These are phyloP conservation scores for Pythium insidiosum DNA, from an alignment of 352 stramenopile genomes.

Conservation along the genomic window DNA sequence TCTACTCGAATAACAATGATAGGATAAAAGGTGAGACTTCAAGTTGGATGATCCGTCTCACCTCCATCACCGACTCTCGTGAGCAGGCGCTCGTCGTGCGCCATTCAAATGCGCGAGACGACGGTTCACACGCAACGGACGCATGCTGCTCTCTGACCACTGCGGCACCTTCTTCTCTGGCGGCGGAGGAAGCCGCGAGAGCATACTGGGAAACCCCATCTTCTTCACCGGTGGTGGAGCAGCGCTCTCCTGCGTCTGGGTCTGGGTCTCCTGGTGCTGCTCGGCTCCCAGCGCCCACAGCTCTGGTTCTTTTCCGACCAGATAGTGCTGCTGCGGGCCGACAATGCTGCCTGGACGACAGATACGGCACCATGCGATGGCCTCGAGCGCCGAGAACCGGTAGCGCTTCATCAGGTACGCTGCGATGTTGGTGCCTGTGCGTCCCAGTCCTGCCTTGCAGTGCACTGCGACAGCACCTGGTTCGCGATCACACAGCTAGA, in stretches of 20 bases:
- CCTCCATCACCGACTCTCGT: too few species aligned
- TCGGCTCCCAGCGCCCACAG: too few species aligned
- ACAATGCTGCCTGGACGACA: constrained; percentile 93
- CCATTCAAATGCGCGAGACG: too few species aligned
- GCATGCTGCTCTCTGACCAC: background rate
- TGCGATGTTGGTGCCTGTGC: constrained; percentile 94
- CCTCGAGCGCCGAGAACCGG: constrained; percentile 88
- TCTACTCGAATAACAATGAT: too few species aligned
- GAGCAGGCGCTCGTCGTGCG: too few species aligned
- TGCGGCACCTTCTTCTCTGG: background rate
- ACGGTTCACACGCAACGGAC: too few species aligned
- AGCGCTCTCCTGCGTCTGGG: background rate
- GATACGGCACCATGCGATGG: constrained; percentile 94
- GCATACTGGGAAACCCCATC: background rate
- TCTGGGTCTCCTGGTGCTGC: too few species aligned
- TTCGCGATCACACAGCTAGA: too few species aligned
- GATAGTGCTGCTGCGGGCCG: constrained; percentile 93
- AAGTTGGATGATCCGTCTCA: too few species aligned
- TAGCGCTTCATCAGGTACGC: constrained; percentile 96
- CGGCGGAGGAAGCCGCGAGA: background rate
- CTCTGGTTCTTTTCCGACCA: constrained; percentile 75
- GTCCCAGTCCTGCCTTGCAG: constrained; percentile 95
- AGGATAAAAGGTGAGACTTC: too few species aligned
- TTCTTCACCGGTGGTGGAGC: too few species aligned
- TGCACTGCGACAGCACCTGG: constrained; percentile 92